Conservation (phyloP, 1,284 basidiomycete genomes). For the Omphalotus olearius region DNA sequence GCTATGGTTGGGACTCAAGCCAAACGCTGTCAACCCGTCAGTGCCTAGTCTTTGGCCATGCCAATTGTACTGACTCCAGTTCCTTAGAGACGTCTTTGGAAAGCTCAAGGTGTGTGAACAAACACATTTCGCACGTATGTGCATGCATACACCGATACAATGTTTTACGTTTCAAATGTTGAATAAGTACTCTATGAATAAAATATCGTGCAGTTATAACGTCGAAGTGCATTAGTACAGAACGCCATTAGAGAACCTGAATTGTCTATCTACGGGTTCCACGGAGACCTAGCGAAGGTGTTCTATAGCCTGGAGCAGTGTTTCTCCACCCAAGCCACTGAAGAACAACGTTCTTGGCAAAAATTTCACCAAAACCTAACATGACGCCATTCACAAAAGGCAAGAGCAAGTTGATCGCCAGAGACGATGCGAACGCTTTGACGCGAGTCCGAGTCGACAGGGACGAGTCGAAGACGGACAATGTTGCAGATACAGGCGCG, state of each 20-base stretch:
- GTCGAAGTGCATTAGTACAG: neutral
- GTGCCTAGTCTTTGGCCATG: too few relatives aligned
- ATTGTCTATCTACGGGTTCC: slow-evolving; percentile 1
- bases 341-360: slow-evolving; percentile 83
- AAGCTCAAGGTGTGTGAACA: too few relatives aligned
- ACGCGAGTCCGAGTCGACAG: slow-evolving; percentile 62
- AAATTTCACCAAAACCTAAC: slow-evolving; percentile 97
- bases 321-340: slow-evolving; percentile 53
- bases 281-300: slow-evolving; percentile 10
- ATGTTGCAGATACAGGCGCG: slow-evolving; percentile 56
- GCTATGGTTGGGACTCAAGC: too few relatives aligned
- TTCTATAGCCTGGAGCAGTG: slow-evolving; percentile 4
- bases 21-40: too few relatives aligned
- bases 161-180: too few relatives aligned
- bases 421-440: slow-evolving; percentile 72
- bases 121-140: too few relatives aligned
- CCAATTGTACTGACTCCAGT: too few relatives aligned
- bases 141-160: too few relatives aligned
- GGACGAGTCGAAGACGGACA: slow-evolving; percentile 74
- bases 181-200: too few relatives aligned
- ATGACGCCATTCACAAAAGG: slow-evolving; percentile 98
- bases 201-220: too few relatives aligned
- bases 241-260: neutral
- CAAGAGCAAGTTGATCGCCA: slow-evolving; percentile 89
- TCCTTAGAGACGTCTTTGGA: too few relatives aligned